Evolutionary conservation across 192 early-diverging fungal species (phyloP).

Genomic region (Obelidium mucronatum): DNA sequence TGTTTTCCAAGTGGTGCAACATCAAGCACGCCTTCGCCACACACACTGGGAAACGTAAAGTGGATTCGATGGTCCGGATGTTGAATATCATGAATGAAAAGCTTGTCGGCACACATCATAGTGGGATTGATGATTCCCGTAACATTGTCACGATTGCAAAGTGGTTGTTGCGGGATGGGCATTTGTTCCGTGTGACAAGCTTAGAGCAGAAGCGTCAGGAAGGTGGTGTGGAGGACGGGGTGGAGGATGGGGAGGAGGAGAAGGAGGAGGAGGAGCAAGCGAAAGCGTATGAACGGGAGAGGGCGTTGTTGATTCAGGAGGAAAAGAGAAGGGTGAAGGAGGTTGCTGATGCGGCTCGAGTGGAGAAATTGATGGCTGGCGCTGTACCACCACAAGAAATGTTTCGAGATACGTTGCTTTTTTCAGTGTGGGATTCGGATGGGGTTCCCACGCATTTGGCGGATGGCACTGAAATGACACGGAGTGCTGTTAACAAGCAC

Average conservation of each 20-base stretch:
- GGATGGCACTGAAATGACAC: neutral
- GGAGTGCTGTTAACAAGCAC: neutral
- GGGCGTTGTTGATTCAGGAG: neutral
- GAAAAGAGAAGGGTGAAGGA: neutral
- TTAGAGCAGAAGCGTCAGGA: conserved; percentile 8
- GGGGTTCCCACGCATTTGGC: neutral
- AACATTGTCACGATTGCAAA: conserved; percentile 76
- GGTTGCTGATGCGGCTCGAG: neutral
- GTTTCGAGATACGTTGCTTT: neutral
- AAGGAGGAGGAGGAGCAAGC: neutral
- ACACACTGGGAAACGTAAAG: neutral
- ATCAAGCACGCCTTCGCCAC: conserved; percentile 47
- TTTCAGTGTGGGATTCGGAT: neutral
- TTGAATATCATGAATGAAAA: conserved; percentile 54
- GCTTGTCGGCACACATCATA: conserved; percentile 78
- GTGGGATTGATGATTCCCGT: conserved; percentile 81
- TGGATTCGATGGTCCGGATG: conserved; percentile 72
- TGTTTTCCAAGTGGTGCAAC: conserved; percentile 49
- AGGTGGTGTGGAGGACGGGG: too few species aligned
- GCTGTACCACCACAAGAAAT: neutral
- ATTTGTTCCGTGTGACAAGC: conserved; percentile 31
- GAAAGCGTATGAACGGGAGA: neutral
- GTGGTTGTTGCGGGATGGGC: conserved; percentile 56
- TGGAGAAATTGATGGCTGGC: neutral
- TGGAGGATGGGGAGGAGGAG: neutral